A percentile compares a stretch with the other conserved stretches of the same genome.
phyloP scores from a whole-genome alignment of 2,329 filamentous ascomycete species.

The Davidsoniella eucalypti region DNA sequence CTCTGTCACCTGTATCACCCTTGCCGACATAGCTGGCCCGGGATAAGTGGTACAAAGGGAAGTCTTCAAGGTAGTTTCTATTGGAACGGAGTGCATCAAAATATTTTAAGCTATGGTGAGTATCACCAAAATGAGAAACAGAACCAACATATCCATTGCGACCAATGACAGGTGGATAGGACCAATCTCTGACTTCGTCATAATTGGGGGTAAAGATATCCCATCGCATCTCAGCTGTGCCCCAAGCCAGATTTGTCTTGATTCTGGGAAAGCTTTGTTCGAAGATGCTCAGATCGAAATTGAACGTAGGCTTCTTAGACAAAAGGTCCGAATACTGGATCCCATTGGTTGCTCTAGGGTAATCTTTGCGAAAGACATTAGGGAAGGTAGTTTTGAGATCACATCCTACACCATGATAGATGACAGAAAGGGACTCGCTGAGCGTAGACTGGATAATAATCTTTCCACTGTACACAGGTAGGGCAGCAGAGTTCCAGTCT shows the following conservation, averaged over 20 bases:
- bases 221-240: slow-evolving; percentile 22
- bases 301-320: slow-evolving; percentile 12
- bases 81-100: too few relatives aligned
- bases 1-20: slow-evolving; percentile 2
- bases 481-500: slow-evolving; percentile 15
- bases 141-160: slow-evolving; percentile 26
- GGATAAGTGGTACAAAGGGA: too few relatives aligned
- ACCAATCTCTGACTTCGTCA: slow-evolving; percentile 23
- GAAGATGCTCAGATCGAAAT: slow-evolving; percentile 10
- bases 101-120: too few relatives aligned
- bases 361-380: slow-evolving; percentile 5
- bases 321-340: not conserved
- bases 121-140: slow-evolving; percentile 17
- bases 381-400: slow-evolving; percentile 4
- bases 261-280: slow-evolving; percentile 15
- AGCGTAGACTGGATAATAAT: slow-evolving; percentile 24
- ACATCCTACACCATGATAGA: slow-evolving; percentile 20
- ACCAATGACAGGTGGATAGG: slow-evolving; percentile 24
- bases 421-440: slow-evolving; percentile 26
- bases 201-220: slow-evolving; percentile 26
- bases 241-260: slow-evolving; percentile 18
- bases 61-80: too few relatives aligned
- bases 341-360: not conserved
- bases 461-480: slow-evolving; percentile 30
- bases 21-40: not conserved